phyloP scores from a whole-genome alignment of 2,329 filamentous ascomycete genomes.

The Nothophaeocryptopus gaeumannii region DNA sequence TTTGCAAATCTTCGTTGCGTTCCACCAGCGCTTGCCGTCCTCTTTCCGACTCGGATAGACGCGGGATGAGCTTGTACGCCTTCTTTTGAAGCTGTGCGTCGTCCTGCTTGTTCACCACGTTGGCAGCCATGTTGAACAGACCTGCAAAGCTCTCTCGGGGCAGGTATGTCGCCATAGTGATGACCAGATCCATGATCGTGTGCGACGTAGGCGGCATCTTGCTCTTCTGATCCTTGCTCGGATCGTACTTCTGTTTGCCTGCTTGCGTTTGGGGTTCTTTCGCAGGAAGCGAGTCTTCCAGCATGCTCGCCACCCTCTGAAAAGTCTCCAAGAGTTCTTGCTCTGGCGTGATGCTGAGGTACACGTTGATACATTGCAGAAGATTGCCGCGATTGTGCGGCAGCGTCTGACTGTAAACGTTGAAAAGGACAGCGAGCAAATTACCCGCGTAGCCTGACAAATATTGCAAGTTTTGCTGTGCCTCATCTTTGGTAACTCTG shows the following conservation, averaged over 20 bases:
- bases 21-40: slow-evolving; percentile 74
- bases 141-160: slow-evolving; percentile 79
- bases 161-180: slow-evolving; percentile 91
- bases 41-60: slow-evolving; percentile 75
- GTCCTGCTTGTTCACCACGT: slow-evolving; percentile 74
- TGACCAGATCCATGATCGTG: slow-evolving; percentile 93
- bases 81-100: slow-evolving; percentile 98
- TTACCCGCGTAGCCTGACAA: slow-evolving; percentile 78
- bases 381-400: slow-evolving; percentile 89
- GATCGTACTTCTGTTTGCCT: slow-evolving; percentile 55
- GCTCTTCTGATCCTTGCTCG: slow-evolving; percentile 53
- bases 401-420: slow-evolving; percentile 94
- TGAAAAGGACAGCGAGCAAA: slow-evolving; percentile 94
- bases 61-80: slow-evolving; percentile 94
- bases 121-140: slow-evolving; percentile 81
- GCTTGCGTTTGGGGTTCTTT: slow-evolving; percentile 61
- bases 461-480: slow-evolving; percentile 77
- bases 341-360: slow-evolving; percentile 67
- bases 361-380: slow-evolving; percentile 90
- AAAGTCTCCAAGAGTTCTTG: slow-evolving; percentile 84
- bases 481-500: slow-evolving; percentile 70
- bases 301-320: slow-evolving; percentile 77
- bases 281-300: slow-evolving; percentile 67
- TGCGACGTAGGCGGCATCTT: slow-evolving; percentile 89
- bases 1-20: slow-evolving; percentile 74